Base-by-base conservation (phyloP, 495 filamentous ascomycete species). In the Annulohypoxylon nitens region DNA sequence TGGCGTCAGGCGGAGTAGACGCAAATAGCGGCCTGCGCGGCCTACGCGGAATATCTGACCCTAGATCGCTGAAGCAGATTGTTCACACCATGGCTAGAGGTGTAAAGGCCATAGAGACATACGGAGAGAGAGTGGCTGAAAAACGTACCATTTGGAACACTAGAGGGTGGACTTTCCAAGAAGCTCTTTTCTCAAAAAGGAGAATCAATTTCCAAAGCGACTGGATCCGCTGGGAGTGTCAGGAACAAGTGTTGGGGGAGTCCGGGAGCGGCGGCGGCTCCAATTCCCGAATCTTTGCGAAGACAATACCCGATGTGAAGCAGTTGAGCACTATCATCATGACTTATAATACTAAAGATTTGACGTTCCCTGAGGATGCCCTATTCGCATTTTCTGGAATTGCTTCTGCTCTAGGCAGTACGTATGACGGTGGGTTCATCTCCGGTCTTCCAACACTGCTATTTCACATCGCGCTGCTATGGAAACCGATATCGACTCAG, bases 151-250 rank as follows among this genome's bases (percentile, higher is more conserved):
- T 64, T 67, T 78, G 74, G 76, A 69, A 74, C 16, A 76, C 54
- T 2, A 30, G 76, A 53, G 76, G 70, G 7, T 76, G 76, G 74
- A 78, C 71, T 2, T 76, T 68, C 41, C 74, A 76, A 50, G 76
- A 76, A 43, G 18, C 37, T 4, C 58, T 75, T 51, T 67, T 73
- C 33, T 76, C 72, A 20, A 58, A 41, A 30, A 25, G 71, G 16
- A 54, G 50, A 33, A 54, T n/a, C 50, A 54, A 26, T 8, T 54
- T 54, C 9, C 8, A 53, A 11, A 26, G 26, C 25, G 20, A 53
- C 6, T 23, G 4, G 20, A 30, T 30, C 3, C 25, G 18, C 5
- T 54, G 50, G 50, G 50, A 54, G 14, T 54, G 50, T n/a, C 50
- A 26, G 20, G 11, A 33, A 9, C 23, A 18, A 26, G 4, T 11